A percentile compares a stretch with the other conserved stretches of the same genome.
phyloP scores from a whole-genome alignment of 768 basidiomycete species.

The Naganishia onofrii region DNA sequence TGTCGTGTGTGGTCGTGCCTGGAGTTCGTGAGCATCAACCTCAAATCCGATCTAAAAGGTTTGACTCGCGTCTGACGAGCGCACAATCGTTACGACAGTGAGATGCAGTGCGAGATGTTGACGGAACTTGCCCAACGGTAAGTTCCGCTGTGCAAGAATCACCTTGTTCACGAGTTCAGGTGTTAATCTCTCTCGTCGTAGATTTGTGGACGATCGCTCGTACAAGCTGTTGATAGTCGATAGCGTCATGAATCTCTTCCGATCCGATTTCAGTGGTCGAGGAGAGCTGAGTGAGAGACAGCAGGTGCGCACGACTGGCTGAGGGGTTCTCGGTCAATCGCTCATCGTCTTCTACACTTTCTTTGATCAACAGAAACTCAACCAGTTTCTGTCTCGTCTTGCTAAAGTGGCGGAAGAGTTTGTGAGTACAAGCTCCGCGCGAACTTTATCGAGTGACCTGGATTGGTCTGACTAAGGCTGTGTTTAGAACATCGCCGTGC shows the following conservation, averaged over 20 bases:
- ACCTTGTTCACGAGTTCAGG: background rate
- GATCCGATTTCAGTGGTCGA: conserved; percentile 76
- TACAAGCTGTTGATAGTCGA: conserved; percentile 73
- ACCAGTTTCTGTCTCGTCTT: conserved; percentile 84
- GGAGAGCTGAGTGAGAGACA: conserved; percentile 92
- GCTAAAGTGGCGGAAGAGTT: conserved; percentile 89
- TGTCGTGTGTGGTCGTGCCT: conserved; percentile 32
- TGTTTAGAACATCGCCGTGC: conserved; percentile 64
- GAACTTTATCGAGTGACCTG: background rate
- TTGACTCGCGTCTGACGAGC: conserved; percentile 62
- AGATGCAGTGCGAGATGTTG: conserved; percentile 48
- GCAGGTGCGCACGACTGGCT: conserved; percentile 64
- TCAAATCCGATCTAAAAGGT: background rate
- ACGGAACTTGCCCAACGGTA: conserved; percentile 48
- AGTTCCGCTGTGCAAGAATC: conserved; percentile 42
- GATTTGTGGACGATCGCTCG: conserved; percentile 43
- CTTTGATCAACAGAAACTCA: conserved; percentile 61
- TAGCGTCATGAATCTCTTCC: conserved; percentile 94
- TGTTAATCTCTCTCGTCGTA: conserved; percentile 3
- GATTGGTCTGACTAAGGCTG: conserved; percentile 25
- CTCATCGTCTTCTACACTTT: conserved; percentile 22
- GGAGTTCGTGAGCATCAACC: conserved; percentile 30
- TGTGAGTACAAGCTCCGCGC: conserved; percentile 53
- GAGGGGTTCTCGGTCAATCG: conserved; percentile 7
- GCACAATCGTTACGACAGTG: conserved; percentile 32